Evolutionary conservation across 2,329 filamentous ascomycete genomes (phyloP), one percentile per base, ranked within the genome.

Genomic region (Calonectria ilicicola): DNA sequence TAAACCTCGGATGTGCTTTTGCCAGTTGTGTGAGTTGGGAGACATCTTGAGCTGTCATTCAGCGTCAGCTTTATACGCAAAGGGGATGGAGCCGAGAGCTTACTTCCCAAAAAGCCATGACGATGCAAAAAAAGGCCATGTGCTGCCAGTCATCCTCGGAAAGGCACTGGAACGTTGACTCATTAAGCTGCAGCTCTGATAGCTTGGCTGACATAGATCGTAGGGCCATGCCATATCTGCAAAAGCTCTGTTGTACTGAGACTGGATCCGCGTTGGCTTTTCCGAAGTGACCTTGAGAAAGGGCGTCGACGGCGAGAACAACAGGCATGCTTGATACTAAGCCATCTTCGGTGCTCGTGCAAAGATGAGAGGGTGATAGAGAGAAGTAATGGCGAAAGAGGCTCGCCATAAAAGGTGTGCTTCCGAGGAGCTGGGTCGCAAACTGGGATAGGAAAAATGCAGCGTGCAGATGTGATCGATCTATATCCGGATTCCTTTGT

Each of bases 121-220:
- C 60, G 3, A 64, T 32, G 44, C 60, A 64, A 44, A 64, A 64
- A n/a, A 64, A 46, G n/a, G 60, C 40, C 40, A 64, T 8, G 26
- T 64, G 60, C 40, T 64, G 60, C 60, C 60, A 64, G 19, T 64
- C 60, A 29, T 64, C 60, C 35, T 64, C 60, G 2, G 60, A 38
- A 38, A 64, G 19, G n/a, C 15, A 15, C 19, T 64, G 26, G 29
- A 64, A 26, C 15, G 27, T 10, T 0, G 42, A 12, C 6, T 64
- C 60, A 19, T 32, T 17, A 49, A 46, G 26, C 27, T 64, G 40
- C n/a, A 64, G 15, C 42, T 47, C 42, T 3, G 19, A 9, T 29
- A 67, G 27, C 35, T 49, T 44, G 26, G 12, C 21, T 40, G 63
- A 65, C 63, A 65, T 65, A 29, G 21, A 38, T 7, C 23, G 46